Conservation (phyloP, 116 monocot genomes). For the Papilionanthe hybrid region DNA sequence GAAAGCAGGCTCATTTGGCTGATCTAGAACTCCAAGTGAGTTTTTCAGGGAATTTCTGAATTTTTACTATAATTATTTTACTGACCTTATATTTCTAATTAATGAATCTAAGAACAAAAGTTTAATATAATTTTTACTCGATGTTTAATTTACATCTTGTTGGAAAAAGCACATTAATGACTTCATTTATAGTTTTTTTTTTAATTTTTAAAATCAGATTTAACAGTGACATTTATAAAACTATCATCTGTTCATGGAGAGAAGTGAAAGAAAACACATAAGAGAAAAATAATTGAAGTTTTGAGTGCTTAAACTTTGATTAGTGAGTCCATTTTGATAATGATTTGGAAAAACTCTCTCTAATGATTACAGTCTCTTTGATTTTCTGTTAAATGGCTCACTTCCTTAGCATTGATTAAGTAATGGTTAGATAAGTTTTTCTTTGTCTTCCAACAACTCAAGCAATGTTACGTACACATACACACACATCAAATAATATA, state of each 20-base stretch:
- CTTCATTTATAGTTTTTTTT: neutral
- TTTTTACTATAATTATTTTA: neutral
- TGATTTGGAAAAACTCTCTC: neutral
- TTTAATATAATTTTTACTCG: neutral
- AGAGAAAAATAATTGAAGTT: no score
- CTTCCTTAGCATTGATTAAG: no score
- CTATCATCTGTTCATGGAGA: neutral
- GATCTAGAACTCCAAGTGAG: constrained; percentile 47
- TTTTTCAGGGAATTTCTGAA: neutral
- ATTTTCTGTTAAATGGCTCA: no score
- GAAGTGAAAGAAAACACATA: no score
- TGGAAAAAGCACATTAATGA: neutral
- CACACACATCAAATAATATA: no score
- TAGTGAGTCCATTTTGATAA: neutral
- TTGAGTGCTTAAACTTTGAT: no score
- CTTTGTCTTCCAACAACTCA: no score
- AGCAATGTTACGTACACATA: no score
- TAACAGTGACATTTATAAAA: neutral
- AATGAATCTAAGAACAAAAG: neutral
- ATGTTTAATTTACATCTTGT: neutral
- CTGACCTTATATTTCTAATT: neutral
- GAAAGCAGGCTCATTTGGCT: no score
- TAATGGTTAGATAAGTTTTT: no score
- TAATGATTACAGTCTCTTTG: no score
- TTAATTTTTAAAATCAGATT: neutral